phyloP scores from a whole-genome alignment of 768 basidiomycete genomes.

The Russula dissimulans region DNA sequence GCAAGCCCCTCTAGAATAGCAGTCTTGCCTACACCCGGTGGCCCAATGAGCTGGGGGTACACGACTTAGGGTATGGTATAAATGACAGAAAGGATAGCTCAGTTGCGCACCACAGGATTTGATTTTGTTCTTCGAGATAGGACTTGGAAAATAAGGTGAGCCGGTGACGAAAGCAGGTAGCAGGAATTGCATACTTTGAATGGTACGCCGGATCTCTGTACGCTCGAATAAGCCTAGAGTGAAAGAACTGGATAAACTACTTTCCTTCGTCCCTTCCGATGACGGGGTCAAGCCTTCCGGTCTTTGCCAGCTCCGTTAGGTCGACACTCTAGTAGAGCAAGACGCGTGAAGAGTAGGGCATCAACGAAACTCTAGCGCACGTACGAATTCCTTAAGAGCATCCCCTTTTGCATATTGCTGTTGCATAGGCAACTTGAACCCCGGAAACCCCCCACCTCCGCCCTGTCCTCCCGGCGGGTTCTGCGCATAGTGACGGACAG shows the following conservation, averaged over 20 bases:
- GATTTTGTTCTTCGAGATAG: conserved; percentile 85
- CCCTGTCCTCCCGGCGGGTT: conserved; percentile 35
- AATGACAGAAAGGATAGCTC: neutral
- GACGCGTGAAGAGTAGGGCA: neutral
- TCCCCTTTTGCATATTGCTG: conserved; percentile 72
- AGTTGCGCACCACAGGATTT: conserved; percentile 66
- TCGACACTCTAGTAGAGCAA: conserved; percentile 57
- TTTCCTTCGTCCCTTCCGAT: conserved; percentile 83
- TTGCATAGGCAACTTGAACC: conserved; percentile 38
- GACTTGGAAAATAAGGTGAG: conserved; percentile 35
- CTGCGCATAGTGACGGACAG: conserved; percentile 37
- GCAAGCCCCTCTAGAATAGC: conserved; percentile 88
- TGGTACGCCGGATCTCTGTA: conserved; percentile 76
- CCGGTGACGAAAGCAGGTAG: neutral
- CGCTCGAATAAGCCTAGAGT: neutral
- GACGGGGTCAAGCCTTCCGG: conserved; percentile 83
- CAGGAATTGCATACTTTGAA: conserved; percentile 58
- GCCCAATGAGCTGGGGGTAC: conserved; percentile 54
- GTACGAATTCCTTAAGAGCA: conserved; percentile 70
- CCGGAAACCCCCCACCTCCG: conserved; percentile 46
- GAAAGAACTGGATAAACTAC: conserved; percentile 3
- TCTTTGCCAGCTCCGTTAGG: conserved; percentile 70
- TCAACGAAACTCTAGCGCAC: conserved; percentile 18
- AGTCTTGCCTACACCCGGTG: conserved; percentile 89
- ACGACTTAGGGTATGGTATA: neutral